Evolutionary conservation across 2,329 filamentous ascomycete species (phyloP).

Genomic region (Ceratocystis harringtonii): DNA sequence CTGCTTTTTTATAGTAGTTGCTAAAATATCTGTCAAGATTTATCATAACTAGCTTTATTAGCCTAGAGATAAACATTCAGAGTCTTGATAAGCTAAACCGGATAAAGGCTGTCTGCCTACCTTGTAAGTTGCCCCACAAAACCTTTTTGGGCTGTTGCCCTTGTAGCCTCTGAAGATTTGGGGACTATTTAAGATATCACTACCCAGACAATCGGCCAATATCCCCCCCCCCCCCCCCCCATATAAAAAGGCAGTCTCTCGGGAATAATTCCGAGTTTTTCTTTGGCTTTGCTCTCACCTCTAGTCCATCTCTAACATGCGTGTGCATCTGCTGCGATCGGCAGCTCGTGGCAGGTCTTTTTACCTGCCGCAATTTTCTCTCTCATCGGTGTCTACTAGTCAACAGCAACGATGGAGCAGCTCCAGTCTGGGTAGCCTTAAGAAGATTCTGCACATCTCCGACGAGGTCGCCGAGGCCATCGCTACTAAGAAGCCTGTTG

Average conservation of each 20-base stretch:
- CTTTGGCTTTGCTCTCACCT: background rate
- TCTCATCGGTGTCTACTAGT: background rate
- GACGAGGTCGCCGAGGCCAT: conserved; percentile 73
- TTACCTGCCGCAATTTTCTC: background rate
- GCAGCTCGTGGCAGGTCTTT: conserved; percentile 1
- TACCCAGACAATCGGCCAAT: background rate
- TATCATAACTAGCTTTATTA: background rate
- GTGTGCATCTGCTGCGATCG: background rate
- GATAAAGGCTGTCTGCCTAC: background rate
- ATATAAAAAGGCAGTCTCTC: background rate
- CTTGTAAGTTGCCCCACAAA: conserved; percentile 3
- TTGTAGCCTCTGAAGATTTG: background rate
- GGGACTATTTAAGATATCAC: background rate
- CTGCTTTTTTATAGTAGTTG: too few species aligned
- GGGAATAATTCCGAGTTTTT: background rate
- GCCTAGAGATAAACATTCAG: background rate
- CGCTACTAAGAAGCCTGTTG: conserved; percentile 59
- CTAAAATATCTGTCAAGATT: background rate
- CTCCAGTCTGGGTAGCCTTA: conserved; percentile 23
- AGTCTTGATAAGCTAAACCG: background rate
- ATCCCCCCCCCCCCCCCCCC: background rate
- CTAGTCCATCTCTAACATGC: background rate
- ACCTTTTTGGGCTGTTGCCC: background rate
- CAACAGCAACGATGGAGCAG: conserved; percentile 12
- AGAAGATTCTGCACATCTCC: conserved; percentile 50